A percentile compares a stretch with the other conserved stretches of the same genome.
phyloP scores from a whole-genome alignment of 805 yeast species.

The Danielia oregonensis region DNA sequence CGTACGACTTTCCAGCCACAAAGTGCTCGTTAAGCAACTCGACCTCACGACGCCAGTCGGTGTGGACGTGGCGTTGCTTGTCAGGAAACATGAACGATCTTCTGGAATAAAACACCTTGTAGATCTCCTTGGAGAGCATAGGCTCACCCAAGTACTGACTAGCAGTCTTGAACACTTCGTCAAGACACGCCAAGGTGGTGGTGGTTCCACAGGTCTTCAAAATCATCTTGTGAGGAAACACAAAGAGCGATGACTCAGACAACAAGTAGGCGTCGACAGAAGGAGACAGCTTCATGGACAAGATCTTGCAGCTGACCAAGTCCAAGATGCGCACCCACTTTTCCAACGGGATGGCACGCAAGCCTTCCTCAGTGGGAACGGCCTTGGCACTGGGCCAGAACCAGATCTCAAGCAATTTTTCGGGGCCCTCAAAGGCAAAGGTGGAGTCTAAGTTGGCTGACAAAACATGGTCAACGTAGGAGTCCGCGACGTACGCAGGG shows the following conservation, averaged over 20 bases:
- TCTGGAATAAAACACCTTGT: constrained; percentile 82
- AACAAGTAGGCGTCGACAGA: constrained; percentile 78
- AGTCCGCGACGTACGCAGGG: constrained; percentile 39
- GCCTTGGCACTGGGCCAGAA: constrained; percentile 51
- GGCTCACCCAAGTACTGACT: constrained; percentile 10
- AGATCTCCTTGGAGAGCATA: constrained; percentile 38
- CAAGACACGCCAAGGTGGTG: constrained; percentile 76
- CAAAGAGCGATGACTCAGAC: constrained; percentile 87
- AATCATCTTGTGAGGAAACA: constrained; percentile 78
- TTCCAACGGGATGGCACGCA: constrained; percentile 60
- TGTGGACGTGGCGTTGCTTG: constrained; percentile 75
- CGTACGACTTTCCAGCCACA: constrained; percentile 55
- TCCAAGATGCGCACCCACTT: constrained; percentile 75
- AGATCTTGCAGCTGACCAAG: constrained; percentile 80
- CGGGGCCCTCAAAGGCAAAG: constrained; percentile 96
- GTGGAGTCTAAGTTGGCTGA: constrained; percentile 81
- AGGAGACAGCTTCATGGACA: constrained; percentile 68
- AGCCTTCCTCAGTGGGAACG: constrained; percentile 43
- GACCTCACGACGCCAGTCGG: constrained; percentile 82
- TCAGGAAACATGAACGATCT: constrained; percentile 91
- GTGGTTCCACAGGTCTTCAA: constrained; percentile 97
- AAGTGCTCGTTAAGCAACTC: constrained; percentile 64
- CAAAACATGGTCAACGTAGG: constrained; percentile 72
- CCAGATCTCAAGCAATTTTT: constrained; percentile 89
- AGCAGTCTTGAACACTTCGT: constrained; percentile 50